Conservation (phyloP, 768 basidiomycete genomes). For the Lactifluus piperatus region DNA sequence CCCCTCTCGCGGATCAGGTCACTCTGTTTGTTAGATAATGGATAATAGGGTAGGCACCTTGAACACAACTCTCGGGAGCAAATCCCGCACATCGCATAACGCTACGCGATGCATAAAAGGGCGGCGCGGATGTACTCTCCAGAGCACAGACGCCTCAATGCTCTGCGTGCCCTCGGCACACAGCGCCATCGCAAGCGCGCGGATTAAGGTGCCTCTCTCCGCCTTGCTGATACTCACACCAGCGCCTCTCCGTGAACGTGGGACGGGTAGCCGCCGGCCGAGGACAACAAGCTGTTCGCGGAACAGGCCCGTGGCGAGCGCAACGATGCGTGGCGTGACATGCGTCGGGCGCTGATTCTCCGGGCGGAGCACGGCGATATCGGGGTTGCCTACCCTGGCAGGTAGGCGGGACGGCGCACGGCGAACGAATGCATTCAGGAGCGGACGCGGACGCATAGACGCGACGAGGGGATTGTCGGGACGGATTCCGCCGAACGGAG, state of each 20-base stretch:
- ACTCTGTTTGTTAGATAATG: not conserved
- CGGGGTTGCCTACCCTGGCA: slow-evolving; percentile 34
- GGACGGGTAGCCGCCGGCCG: slow-evolving; percentile 33
- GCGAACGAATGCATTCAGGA: not conserved
- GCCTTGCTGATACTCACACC: not conserved
- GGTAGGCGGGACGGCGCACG: slow-evolving; percentile 14
- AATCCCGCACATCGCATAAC: not conserved
- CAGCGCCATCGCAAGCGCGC: slow-evolving; percentile 10
- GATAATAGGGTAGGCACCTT: not conserved
- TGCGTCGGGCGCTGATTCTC: slow-evolving; percentile 49
- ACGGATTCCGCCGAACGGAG: not conserved
- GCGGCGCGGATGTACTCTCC: slow-evolving; percentile 12
- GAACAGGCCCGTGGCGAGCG: slow-evolving; percentile 43
- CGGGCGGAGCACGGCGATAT: slow-evolving; percentile 45
- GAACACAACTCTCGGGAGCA: slow-evolving; percentile 1
- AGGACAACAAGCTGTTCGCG: slow-evolving; percentile 47
- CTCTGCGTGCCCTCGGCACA: slow-evolving; percentile 6
- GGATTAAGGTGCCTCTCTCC: not conserved
- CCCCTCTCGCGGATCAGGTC: slow-evolving; percentile 1
- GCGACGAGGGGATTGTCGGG: not conserved
- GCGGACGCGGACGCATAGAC: not conserved
- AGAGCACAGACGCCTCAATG: slow-evolving; percentile 2
- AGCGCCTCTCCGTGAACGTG: not conserved
- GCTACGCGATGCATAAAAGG: slow-evolving; percentile 11
- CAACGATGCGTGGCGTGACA: slow-evolving; percentile 53